Evolutionary conservation across 345 rosid genomes (phyloP), one percentile per base, ranked within the genome.

Genomic region (Ailanthus altissimus): DNA sequence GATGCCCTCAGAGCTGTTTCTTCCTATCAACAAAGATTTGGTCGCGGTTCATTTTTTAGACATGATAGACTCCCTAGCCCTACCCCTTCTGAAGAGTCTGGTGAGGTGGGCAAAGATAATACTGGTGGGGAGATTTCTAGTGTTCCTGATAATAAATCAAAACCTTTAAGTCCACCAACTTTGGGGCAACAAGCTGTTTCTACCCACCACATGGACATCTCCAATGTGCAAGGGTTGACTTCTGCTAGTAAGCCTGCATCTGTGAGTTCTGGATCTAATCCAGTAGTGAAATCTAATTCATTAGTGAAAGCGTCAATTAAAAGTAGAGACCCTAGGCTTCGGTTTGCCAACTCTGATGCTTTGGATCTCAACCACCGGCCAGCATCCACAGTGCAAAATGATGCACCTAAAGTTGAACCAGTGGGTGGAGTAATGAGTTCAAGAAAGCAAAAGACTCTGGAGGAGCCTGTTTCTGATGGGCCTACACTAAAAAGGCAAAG

Each of bases 271-370:
- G 79, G 60, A 21, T 50, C 86, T 84, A 83, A 80, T 61, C 81
- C 81, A 76, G 73, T 81, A 8, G 74, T 64, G 26, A 95, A 88
- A 28, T 46, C 87, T 83, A 83, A 81, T 54, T 79, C 82, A 74
- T 74, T 81, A 4, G 75, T 69, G 25, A 96, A 88, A 84, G 64
- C 89, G 72, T 81, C 93, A 50, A 84, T 85, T 77, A 94, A 85
- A 86, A 89, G 92, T 85, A 87, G 98, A 82, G 99, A 96, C 78
- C 99, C 99, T 43, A 91, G 99, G 81, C 93, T 94, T 84, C 86
- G 95, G 76, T 86, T 83, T 85, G 84, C 67, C 47, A 91, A 80
- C 57, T 73, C 91, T 65, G 89, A 92, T 82, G 78, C 80, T 81
- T 79, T 73, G 64, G 86, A 89, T 75, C 74, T 81, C 15, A 84